Percentiles rank a stretch among this genome's conserved stretches.
phyloP scores from a whole-genome alignment of 345 rosid genomes.

The Aquilaria yunnanensis region DNA sequence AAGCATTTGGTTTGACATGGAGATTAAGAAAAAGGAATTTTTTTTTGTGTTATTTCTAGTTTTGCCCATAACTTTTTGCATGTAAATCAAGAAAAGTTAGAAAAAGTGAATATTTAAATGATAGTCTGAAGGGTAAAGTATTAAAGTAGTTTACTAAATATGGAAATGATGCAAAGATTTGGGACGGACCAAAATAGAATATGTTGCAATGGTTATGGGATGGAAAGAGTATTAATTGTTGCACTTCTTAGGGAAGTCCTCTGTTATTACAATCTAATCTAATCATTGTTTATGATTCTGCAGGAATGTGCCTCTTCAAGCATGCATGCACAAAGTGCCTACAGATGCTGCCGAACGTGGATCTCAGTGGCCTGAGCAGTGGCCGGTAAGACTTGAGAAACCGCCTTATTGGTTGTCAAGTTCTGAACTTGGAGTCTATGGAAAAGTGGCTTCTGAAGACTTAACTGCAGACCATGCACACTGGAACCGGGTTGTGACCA shows the following conservation, averaged over 20 bases:
- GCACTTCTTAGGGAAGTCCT: not conserved
- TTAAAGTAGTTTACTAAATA: too few relatives aligned
- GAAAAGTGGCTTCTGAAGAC: slow-evolving; percentile 84
- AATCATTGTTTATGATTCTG: not conserved
- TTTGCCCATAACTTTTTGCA: too few relatives aligned
- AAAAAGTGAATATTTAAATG: too few relatives aligned
- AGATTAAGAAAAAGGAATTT: too few relatives aligned
- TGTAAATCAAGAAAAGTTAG: too few relatives aligned
- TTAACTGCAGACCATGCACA: slow-evolving; percentile 60
- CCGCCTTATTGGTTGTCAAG: slow-evolving; percentile 74
- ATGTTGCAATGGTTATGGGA: too few relatives aligned
- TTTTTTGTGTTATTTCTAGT: too few relatives aligned
- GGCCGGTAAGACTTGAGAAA: slow-evolving; percentile 77
- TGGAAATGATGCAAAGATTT: too few relatives aligned
- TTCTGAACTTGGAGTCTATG: slow-evolving; percentile 79
- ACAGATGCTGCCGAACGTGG: slow-evolving; percentile 52
- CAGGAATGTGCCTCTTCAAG: slow-evolving; percentile 79
- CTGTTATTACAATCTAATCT: slow-evolving; percentile 8
- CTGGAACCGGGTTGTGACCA: slow-evolving; percentile 82
- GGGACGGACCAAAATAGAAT: too few relatives aligned
- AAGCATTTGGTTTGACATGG: too few relatives aligned
- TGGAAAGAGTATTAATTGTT: too few relatives aligned
- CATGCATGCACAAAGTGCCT: slow-evolving; percentile 82
- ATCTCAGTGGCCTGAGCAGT: slow-evolving; percentile 84
- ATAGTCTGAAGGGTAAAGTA: too few relatives aligned